Conservation (phyloP, 73 alveolate genomes). For the Diophrys appendiculata region DNA sequence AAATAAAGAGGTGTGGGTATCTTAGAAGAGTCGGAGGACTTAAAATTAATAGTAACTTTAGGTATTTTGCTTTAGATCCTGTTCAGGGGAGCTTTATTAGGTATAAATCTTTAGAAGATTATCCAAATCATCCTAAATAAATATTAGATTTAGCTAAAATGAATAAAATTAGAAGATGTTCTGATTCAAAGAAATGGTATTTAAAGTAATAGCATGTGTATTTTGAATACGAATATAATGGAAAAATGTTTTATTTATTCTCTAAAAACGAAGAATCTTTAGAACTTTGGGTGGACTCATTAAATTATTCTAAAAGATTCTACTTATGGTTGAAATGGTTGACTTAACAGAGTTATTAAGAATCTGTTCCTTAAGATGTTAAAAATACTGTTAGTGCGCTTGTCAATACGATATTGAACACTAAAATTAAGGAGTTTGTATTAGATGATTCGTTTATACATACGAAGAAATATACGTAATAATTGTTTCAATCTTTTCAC, state of each 20-base stretch:
- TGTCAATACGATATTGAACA: constrained; percentile 13
- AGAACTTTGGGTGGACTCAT: constrained; percentile 35
- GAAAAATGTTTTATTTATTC: constrained; percentile 15
- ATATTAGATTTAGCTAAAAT: constrained; percentile 36
- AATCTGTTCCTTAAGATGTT: neutral
- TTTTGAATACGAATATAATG: neutral
- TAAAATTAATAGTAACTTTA: constrained; percentile 16
- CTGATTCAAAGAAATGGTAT: constrained; percentile 23
- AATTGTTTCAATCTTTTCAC: neutral
- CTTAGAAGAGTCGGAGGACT: constrained; percentile 5
- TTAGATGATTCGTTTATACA: constrained; percentile 17
- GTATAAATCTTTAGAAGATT: constrained; percentile 19
- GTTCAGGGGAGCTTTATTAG: constrained; percentile 44
- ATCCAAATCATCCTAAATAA: constrained; percentile 37
- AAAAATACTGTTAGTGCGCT: constrained; percentile 29
- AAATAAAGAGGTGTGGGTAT: neutral
- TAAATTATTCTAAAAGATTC: constrained; percentile 33
- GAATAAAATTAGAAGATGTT: constrained; percentile 25
- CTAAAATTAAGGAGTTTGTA: neutral
- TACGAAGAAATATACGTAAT: neutral
- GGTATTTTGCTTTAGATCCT: constrained; percentile 38
- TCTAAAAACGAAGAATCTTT: constrained; percentile 17
- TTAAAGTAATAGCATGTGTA: constrained; percentile 17
- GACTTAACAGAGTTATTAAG: constrained; percentile 27
- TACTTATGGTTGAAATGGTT: constrained; percentile 33